Evolutionary conservation across 495 filamentous ascomycete species (phyloP), one percentile per base, ranked within the genome.

Genomic region (Lentithecium fluviatile): DNA sequence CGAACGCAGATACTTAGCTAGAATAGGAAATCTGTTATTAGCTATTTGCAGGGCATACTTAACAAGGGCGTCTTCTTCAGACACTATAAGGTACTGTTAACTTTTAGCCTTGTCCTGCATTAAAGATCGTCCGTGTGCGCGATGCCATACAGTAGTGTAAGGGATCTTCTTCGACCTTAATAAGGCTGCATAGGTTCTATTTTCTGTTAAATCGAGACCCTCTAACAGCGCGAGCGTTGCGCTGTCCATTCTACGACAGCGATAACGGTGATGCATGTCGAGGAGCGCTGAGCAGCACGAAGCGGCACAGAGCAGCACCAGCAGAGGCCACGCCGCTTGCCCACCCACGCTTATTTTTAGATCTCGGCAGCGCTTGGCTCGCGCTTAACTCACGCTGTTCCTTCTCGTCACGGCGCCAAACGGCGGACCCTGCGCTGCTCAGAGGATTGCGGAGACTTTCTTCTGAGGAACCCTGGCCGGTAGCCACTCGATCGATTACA

Each of bases 141-240:
- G 29, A 21, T 59, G 25, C 45, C 29, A 59, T 25, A 59, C 21
- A 21, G 49, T 52, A 43, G 52, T 56, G 38, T 45, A 56, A 56
- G 52, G 21, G 36, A 60, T 42, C 19, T 53, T 60, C 1, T 19
- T 20, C 42, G 47, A 52, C 24, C 26, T 60, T 53, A 25, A 51
- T 23, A 60, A 48, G 55, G 52, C 52, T 43, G 36, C 25, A 56
- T 56, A 56, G 19, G 52, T 43, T 56, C 52, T 56, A 45, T 13
- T 20, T 20, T 56, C 52, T 24, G 36, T 56, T 2, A 36, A 8
- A 24, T 45, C 38, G 17, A 56, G 36, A 13, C 52, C 38, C 19
- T 43, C 52, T 19, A 15, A 43, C 15, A 56, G 52, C 26, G 21
- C 52, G 21, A 45, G n/a, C 0, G 36, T 45, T 29, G 38, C 52